phyloP scores from a whole-genome alignment of 306 rosid genomes.

The Acacia acuminata region DNA sequence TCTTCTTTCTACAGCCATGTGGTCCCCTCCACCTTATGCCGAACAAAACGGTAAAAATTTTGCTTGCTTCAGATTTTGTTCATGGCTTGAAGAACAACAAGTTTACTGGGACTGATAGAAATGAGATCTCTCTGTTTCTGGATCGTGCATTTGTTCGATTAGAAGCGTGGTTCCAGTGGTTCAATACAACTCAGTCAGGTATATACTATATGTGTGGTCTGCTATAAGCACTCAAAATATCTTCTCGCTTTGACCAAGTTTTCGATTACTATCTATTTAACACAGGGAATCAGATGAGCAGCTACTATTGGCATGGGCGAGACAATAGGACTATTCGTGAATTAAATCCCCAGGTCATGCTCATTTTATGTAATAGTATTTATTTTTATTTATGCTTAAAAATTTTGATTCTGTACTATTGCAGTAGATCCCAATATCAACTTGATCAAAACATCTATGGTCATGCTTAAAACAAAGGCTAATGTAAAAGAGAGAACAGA shows the following conservation, averaged over 20 bases:
- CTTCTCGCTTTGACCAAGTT: slow-evolving; percentile 12
- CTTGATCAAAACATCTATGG: slow-evolving; percentile 9
- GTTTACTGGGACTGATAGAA: slow-evolving; percentile 62
- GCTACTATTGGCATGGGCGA: slow-evolving; percentile 98
- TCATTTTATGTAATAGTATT: not conserved
- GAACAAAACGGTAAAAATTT: slow-evolving; percentile 30
- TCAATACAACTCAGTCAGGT: slow-evolving; percentile 93
- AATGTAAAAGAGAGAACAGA: not conserved
- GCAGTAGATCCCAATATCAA: not conserved
- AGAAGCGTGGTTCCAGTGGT: slow-evolving; percentile 96
- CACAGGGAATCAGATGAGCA: slow-evolving; percentile 68
- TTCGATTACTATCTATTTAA: slow-evolving; percentile 32
- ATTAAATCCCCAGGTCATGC: slow-evolving; percentile 73
- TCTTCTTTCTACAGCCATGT: not conserved
- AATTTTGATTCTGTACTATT: slow-evolving; percentile 9
- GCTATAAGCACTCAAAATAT: slow-evolving; percentile 19
- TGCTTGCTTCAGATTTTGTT: slow-evolving; percentile 62
- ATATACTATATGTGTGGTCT: slow-evolving; percentile 15
- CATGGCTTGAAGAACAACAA: slow-evolving; percentile 63
- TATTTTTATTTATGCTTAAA: slow-evolving; percentile 4
- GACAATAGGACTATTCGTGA: slow-evolving; percentile 63
- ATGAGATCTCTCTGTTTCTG: slow-evolving; percentile 67
- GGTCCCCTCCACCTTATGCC: slow-evolving; percentile 13
- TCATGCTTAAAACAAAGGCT: not conserved
- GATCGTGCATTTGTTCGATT: slow-evolving; percentile 81